phyloP scores from a whole-genome alignment of 768 basidiomycete species.

The Phaeolepiota aurea region DNA sequence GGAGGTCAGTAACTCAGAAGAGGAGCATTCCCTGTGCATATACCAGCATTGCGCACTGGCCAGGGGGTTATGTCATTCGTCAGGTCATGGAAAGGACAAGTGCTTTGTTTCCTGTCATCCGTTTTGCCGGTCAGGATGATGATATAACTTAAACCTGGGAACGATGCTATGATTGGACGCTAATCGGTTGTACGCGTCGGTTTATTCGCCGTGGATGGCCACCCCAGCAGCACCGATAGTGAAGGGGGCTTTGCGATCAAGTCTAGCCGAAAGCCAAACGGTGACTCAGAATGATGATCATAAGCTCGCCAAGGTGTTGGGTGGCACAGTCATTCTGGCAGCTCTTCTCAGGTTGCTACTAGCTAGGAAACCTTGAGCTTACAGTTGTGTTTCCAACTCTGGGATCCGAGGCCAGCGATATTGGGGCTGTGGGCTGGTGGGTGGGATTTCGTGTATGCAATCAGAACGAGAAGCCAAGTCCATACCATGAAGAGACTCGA shows the following conservation, averaged over 20 bases:
- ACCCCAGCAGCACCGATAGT: constrained; percentile 42
- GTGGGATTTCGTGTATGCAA: too few relatives aligned
- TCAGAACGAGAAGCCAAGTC: background rate
- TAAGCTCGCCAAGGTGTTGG: constrained; percentile 41
- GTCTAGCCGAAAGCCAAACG: constrained; percentile 42
- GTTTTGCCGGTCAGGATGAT: constrained; percentile 40
- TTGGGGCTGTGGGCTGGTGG: too few relatives aligned
- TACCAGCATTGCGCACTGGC: constrained; percentile 48
- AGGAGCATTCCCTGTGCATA: constrained; percentile 51
- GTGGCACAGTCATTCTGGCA: constrained; percentile 49
- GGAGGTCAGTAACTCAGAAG: constrained; percentile 34
- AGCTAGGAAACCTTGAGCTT: constrained; percentile 7
- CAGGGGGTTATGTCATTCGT: too few relatives aligned
- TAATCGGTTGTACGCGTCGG: too few relatives aligned
- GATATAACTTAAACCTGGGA: constrained; percentile 53
- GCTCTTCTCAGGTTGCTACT: background rate
- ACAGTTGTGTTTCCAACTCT: constrained; percentile 57
- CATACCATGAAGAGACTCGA: constrained; percentile 49
- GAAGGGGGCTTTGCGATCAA: constrained; percentile 38
- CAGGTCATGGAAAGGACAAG: too few relatives aligned
- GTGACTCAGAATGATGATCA: constrained; percentile 41
- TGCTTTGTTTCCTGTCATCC: too few relatives aligned
- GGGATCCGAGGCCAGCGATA: constrained; percentile 46
- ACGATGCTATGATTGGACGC: background rate
- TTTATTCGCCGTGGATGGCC: constrained; percentile 38